Percentiles rank a stretch among this genome's conserved stretches.
phyloP scores from a whole-genome alignment of 345 rosid species.

The Nephelium lappaceum region DNA sequence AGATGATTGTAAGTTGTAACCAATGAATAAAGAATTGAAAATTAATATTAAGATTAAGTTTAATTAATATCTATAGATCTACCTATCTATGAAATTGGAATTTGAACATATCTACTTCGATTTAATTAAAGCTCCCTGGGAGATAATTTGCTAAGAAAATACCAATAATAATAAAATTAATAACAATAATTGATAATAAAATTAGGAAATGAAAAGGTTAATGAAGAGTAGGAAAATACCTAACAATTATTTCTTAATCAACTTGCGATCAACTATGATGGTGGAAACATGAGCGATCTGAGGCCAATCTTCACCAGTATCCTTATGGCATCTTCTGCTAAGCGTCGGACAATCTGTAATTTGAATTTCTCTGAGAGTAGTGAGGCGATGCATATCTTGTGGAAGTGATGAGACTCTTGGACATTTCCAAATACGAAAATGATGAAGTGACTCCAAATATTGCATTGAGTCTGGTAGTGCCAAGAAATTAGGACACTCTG shows the following conservation, averaged over 20 bases:
- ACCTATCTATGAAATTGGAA: no score
- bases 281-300: constrained; percentile 32
- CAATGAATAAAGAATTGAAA: no score
- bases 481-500: constrained; percentile 18
- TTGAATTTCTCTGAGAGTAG: constrained; percentile 20
- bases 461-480: constrained; percentile 17
- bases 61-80: no score
- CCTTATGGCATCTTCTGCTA: constrained; percentile 11
- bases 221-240: background rate
- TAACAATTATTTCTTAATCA: constrained; percentile 5
- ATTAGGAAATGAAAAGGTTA: no score
- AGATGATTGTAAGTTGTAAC: no score
- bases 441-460: constrained; percentile 11
- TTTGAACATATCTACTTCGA: no score
- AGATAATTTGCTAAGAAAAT: no score
- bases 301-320: constrained; percentile 37
- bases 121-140: no score
- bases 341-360: constrained; percentile 18
- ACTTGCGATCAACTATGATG: constrained; percentile 25
- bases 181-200: no score
- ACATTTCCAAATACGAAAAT: constrained; percentile 17
- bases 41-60: no score
- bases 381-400: constrained; percentile 16
- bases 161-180: no score
- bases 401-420: constrained; percentile 14